Evolutionary conservation across 345 rosid genomes (phyloP).

Genomic region (Lagerstroemia speciosa): DNA sequence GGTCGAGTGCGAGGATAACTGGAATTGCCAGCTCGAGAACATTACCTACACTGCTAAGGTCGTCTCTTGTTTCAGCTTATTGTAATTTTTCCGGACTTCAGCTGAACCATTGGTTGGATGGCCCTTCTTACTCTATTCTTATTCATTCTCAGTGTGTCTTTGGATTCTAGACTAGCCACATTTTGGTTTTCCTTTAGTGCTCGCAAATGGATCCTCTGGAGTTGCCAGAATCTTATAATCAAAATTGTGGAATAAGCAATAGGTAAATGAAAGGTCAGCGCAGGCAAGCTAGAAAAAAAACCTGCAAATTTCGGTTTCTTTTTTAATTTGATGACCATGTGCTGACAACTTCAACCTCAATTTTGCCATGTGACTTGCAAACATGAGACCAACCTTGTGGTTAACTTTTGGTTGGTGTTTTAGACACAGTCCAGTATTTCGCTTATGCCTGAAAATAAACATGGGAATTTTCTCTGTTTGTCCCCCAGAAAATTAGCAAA

Average conservation of each 20-base stretch:
- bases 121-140: background rate
- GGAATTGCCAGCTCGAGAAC: constrained; percentile 24
- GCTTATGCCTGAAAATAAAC: background rate
- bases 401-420: too few relatives aligned
- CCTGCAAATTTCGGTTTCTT: background rate
- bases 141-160: background rate
- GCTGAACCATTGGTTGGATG: background rate
- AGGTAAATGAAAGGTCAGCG: too few relatives aligned
- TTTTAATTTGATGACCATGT: too few relatives aligned
- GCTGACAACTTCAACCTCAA: background rate
- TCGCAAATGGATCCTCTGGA: background rate
- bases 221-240: background rate
- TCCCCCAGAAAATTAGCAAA: background rate
- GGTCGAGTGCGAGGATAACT: constrained; percentile 25
- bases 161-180: background rate
- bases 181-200: background rate
- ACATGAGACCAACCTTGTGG: background rate
- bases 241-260: background rate
- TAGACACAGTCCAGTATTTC: too few relatives aligned
- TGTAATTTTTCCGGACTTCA: background rate
- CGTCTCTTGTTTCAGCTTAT: too few relatives aligned
- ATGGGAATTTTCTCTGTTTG: background rate
- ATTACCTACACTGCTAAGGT: constrained; percentile 23
- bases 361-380: background rate
- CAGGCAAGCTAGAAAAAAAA: background rate